Conservation (phyloP, 371 early-diverging fungal species). For the Mucor velutinosus region DNA sequence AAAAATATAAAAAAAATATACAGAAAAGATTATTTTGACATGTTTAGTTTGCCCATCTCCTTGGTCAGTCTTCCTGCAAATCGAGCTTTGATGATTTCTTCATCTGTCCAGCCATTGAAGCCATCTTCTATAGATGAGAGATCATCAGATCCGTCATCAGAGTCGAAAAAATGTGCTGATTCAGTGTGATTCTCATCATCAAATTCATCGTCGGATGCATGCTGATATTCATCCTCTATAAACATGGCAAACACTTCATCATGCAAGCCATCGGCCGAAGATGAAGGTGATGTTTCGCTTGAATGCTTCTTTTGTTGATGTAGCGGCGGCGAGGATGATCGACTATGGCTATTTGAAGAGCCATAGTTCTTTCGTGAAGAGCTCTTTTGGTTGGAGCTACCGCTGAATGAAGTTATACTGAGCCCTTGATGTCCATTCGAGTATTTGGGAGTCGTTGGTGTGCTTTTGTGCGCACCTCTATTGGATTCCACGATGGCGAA, state of each 20-base stretch:
- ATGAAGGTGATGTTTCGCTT: background rate
- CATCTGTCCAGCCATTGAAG: slow-evolving; percentile 49
- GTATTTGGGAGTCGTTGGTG: slow-evolving; percentile 4
- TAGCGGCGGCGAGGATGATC: slow-evolving; percentile 9
- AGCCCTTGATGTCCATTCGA: background rate
- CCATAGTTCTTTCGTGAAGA: background rate
- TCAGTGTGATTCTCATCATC: background rate
- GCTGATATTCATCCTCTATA: slow-evolving; percentile 7
- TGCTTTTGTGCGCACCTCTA: slow-evolving; percentile 4
- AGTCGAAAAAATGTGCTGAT: slow-evolving; percentile 3
- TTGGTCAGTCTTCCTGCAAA: background rate
- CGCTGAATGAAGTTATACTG: background rate
- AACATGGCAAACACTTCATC: slow-evolving; percentile 17
- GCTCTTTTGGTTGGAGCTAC: background rate
- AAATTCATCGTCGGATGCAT: slow-evolving; percentile 11
- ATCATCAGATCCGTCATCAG: slow-evolving; percentile 17
- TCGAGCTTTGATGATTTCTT: slow-evolving; percentile 36
- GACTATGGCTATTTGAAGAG: background rate
- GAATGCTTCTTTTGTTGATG: background rate
- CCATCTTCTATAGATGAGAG: slow-evolving; percentile 12
- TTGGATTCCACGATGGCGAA: slow-evolving; percentile 55
- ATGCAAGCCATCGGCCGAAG: slow-evolving; percentile 4
- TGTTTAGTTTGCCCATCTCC: background rate
- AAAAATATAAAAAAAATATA: no score
- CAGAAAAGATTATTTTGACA: background rate